Base-by-base conservation (phyloP, 2,329 filamentous ascomycete genomes). In the Fusarium sp. region DNA sequence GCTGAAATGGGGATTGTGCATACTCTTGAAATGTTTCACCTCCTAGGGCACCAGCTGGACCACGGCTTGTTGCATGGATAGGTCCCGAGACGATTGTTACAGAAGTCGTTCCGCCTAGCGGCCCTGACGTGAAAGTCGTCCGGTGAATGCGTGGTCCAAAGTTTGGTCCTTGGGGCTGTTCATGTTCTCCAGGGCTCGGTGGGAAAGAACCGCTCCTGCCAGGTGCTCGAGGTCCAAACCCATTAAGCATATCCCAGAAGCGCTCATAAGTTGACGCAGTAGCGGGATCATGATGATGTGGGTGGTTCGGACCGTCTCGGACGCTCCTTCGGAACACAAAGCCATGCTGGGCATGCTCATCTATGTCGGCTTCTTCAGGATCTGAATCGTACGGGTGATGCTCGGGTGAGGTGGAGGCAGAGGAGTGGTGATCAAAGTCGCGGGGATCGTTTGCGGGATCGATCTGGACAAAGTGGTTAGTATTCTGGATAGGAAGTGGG, bases 381-480 rank as follows among this genome's bases (percentile, higher is more conserved):
- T 91, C 89, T 5, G 88, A 89, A 57, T 83, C 79, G 55, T 70
- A 74, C n/a, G 76, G 77, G 22, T 73, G 62, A n/a, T 71, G 67
- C 60, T 80, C 79, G 41, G 81, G 76, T 11, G 81, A 81, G 8
- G 80, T 80, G 30, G 78, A 75, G 50, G 74, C 72, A 34, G 79
- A 80, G 28, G 74, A 71, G 32, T 72, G 68, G 24, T 81, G 78
- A 28, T 81, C 77, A 14, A 75, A 73, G 5, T 81, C 75, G 70
- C 92, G 88, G 15, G 92, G 92, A 75, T 95, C 93, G 75, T 90
- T 90, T 6, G 88, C 87, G 1, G 82, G 79, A 28, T 83, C 84
- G 26, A 91, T 80, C 89, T 91, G 44, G 41, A 36, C 17, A 67
- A 39, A 30, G n/a, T n/a, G 26, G 64, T 78, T 41, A 79, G 78